Evolutionary conservation across 441 rosid species (phyloP).

Genomic region (Pelargonium fulgidum): DNA sequence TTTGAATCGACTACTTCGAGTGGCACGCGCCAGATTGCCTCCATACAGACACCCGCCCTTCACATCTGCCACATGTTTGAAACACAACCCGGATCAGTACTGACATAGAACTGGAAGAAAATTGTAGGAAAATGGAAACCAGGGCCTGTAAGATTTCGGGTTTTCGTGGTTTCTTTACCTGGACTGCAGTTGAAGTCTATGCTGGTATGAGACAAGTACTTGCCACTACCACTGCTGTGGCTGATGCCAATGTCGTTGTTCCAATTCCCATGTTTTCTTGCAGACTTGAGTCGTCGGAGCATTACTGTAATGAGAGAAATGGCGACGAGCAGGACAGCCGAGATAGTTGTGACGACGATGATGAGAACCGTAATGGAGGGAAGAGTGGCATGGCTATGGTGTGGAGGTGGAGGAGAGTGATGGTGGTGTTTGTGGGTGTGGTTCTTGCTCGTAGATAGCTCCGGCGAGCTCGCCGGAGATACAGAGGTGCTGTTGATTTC

Average conservation of each 20-base stretch:
- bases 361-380: slow-evolving; percentile 44
- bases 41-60: slow-evolving; percentile 56
- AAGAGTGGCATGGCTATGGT: slow-evolving; percentile 29
- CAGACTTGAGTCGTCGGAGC: slow-evolving; percentile 46
- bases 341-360: slow-evolving; percentile 36
- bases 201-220: slow-evolving; percentile 35
- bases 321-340: slow-evolving; percentile 32
- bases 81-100: slow-evolving; percentile 15
- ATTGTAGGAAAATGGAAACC: too few relatives aligned
- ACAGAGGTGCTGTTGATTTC: slow-evolving; percentile 23
- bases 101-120: not conserved
- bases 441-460: slow-evolving; percentile 15
- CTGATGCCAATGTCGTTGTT: slow-evolving; percentile 27
- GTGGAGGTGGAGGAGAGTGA: slow-evolving; percentile 25
- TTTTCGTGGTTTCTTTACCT: slow-evolving; percentile 32
- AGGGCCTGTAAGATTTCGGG: not conserved
- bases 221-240: slow-evolving; percentile 23
- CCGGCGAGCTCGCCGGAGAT: slow-evolving; percentile 23
- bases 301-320: slow-evolving; percentile 38
- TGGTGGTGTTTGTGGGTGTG: slow-evolving; percentile 23
- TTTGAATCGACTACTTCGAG: slow-evolving; percentile 20
- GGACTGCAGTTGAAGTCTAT: slow-evolving; percentile 53
- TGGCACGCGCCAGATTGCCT: slow-evolving; percentile 28
- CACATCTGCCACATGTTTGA: slow-evolving; percentile 37
- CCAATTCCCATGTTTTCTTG: slow-evolving; percentile 26